Base-by-base conservation (phyloP, 1,284 basidiomycete genomes). In the Neolentinus lepideus region DNA sequence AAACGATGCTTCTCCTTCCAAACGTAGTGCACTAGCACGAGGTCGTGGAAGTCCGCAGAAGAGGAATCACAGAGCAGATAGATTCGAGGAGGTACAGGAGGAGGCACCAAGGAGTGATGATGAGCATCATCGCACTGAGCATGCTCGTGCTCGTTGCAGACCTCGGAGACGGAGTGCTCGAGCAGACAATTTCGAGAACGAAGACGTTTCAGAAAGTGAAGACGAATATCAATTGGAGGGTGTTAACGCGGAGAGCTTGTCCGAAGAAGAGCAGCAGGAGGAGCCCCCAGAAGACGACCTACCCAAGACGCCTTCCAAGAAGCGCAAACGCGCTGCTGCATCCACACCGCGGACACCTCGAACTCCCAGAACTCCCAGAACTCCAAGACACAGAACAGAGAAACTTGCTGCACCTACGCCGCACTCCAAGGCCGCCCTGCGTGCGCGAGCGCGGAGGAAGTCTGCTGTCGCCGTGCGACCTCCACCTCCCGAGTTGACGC, bases 361-460 rank as follows among this genome's bases (percentile, higher is more conserved):
- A 22, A 62, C 59, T 1, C 60, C 64, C 3, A 56, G 60, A 38
- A 62, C 62, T 50, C 63, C 59, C 57, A 63, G 55, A 51, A 63
- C 64, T 6, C 62, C 63, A 1, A 63, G 65, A 45, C 62, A 61
- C 4, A 63, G 61, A 52, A 60, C 52, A 63, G 56, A 63, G 29
- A 67, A 59, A 35, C 61, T 78, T 14, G 81, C 74, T 1, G 77
- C 77, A 26, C 83, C 85, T 3, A 88, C 85, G 0, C 85, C 86
- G 19, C 84, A 85, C 63, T 85, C 85, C 9, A 85, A 85, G 63
- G 79, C 78, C 2, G 78, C 80, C 4, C 71, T 85, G 26, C 70
- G 68, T 53, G 72, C 71, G 43, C 72, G 75, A 22, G 66, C 61
- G 52, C 67, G 64, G 54, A 70, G 66, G 59, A 71, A 70, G 35